A percentile compares a stretch with the other conserved stretches of the same genome.
phyloP scores from a whole-genome alignment of 2,329 filamentous ascomycete genomes.

The Trichoderma koningiopsis region DNA sequence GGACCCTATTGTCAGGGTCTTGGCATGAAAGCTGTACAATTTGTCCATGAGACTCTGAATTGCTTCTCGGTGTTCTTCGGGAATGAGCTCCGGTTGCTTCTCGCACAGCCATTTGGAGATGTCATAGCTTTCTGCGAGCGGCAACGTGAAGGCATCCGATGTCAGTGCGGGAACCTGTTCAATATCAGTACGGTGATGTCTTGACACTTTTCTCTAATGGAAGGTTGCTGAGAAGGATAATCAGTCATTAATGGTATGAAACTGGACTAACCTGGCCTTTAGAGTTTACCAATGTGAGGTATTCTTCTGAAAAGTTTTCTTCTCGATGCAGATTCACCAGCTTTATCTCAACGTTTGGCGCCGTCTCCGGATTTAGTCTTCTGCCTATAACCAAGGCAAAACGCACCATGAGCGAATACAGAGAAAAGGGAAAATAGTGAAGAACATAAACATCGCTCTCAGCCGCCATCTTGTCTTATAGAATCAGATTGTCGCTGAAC shows the following conservation, averaged over 20 bases:
- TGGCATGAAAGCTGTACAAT: conserved; percentile 35
- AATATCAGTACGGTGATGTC: not conserved
- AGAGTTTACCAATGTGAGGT: conserved; percentile 34
- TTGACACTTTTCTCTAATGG: not conserved
- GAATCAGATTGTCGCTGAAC: not conserved
- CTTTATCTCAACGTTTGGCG: conserved; percentile 32
- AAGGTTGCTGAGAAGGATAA: not conserved
- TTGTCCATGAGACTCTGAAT: conserved; percentile 34
- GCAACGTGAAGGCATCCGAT: conserved; percentile 31
- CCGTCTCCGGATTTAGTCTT: conserved; percentile 32
- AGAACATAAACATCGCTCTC: conserved; percentile 32
- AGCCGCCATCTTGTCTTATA: not conserved
- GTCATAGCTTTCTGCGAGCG: conserved; percentile 34
- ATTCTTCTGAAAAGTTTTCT: conserved; percentile 36
- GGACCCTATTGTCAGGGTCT: conserved; percentile 31
- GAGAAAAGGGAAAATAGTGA: conserved; percentile 37
- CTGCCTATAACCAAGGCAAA: conserved; percentile 35
- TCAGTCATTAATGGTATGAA: accelerated
- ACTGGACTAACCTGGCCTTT: conserved; percentile 34
- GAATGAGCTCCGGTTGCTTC: conserved; percentile 35
- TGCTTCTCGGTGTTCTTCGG: conserved; percentile 29
- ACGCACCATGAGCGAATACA: conserved; percentile 38
- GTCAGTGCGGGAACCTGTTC: conserved; percentile 35
- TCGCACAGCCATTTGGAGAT: conserved; percentile 37
- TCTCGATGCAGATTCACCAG: conserved; percentile 34